Conservation (phyloP, 1,284 basidiomycete genomes). For the Apiotrichum sp. region DNA sequence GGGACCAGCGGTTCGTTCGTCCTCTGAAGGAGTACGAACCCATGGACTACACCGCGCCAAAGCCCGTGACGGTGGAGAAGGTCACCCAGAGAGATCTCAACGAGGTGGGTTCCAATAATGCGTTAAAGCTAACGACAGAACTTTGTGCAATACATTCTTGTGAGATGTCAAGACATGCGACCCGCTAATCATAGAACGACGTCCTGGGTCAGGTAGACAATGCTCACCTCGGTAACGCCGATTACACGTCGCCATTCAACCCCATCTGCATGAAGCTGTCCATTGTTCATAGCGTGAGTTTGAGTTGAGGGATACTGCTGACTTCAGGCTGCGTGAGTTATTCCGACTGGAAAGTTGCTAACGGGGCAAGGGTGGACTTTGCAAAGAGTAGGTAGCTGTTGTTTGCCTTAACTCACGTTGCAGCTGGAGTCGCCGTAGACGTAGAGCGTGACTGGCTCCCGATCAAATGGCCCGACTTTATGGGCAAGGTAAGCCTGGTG, state of each 20-base stretch:
- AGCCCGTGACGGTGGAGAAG: conserved; percentile 27
- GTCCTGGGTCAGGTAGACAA: conserved; percentile 44
- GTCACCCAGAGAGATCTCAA: conserved; percentile 42
- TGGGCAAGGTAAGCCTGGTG: conserved; percentile 37
- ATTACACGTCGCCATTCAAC: conserved; percentile 17
- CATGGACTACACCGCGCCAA: conserved; percentile 42
- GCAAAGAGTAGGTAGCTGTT: conserved; percentile 38
- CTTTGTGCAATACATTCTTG: conserved; percentile 42
- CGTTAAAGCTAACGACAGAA: conserved; percentile 23
- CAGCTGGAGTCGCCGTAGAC: conserved; percentile 40
- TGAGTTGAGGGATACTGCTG: conserved; percentile 5
- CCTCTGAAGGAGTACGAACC: conserved; percentile 27
- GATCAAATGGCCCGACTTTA: conserved; percentile 44
- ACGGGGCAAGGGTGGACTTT: conserved; percentile 37
- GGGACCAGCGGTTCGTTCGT: conserved; percentile 42
- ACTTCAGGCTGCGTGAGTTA: conserved; percentile 33
- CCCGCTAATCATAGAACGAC: conserved; percentile 30
- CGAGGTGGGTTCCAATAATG: conserved; percentile 24
- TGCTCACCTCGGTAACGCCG: conserved; percentile 41
- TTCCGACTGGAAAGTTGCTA: too few species aligned
- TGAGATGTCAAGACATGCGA: not conserved
- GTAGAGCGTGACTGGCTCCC: conserved; percentile 28
- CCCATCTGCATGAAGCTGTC: conserved; percentile 26
- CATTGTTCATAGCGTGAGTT: conserved; percentile 37
- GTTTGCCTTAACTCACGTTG: not conserved